Evolutionary conservation across 208 protist species (phyloP).

Genomic region (Crithidia expoeki): DNA sequence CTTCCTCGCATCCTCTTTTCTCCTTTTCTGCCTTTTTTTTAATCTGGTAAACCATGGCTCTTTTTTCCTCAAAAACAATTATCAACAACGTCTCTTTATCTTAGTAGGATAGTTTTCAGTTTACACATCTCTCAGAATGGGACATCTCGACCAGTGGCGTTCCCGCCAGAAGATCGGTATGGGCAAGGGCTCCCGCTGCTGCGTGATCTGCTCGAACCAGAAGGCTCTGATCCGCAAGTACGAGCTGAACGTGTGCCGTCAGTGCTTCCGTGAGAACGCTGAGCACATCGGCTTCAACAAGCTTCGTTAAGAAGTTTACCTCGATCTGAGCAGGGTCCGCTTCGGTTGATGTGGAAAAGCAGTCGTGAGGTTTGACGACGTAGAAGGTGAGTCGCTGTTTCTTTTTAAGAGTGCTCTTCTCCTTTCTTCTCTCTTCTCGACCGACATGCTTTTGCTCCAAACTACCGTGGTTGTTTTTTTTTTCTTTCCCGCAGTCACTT

Average conservation of each 20-base stretch:
- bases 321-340: not conserved
- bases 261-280: constrained; percentile 95
- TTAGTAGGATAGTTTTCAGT: not conserved
- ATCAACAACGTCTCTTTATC: no score
- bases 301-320: constrained; percentile 66
- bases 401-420: not conserved
- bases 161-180: constrained; percentile 93
- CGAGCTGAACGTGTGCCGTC: constrained; percentile 93
- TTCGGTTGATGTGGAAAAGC: constrained; percentile 7
- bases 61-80: no score
- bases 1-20: no score
- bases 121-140: constrained; percentile 57
- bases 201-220: constrained; percentile 92
- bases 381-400: no score
- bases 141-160: constrained; percentile 93
- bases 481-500: constrained; percentile 2
- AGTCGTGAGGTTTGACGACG: no score
- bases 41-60: no score
- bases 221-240: constrained; percentile 95
- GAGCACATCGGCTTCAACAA: constrained; percentile 92
- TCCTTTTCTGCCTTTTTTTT: no score
- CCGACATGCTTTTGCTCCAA: not conserved
- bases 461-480: constrained; percentile 18
- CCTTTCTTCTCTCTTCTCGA: not conserved
- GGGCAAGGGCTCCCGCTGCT: constrained; percentile 89